phyloP scores from a whole-genome alignment of 495 filamentous ascomycete species.

The Penicillium daleae region DNA sequence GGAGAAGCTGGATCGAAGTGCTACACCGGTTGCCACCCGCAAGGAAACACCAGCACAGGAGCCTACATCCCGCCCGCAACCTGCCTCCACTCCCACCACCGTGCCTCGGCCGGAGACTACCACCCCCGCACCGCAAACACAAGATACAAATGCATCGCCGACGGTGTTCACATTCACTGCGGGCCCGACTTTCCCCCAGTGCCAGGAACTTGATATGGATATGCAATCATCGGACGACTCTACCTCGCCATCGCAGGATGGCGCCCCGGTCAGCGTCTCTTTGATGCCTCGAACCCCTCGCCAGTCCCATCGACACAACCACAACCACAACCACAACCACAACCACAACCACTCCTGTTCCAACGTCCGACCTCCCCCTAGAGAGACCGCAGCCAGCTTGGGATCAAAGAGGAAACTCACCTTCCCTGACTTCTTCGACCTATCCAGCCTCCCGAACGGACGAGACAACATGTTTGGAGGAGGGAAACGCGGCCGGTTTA shows the following conservation, averaged over 20 bases:
- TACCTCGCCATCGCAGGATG: slow-evolving; percentile 35
- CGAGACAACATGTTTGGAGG: slow-evolving; percentile 70
- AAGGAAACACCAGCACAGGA: slow-evolving; percentile 50
- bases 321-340: slow-evolving; percentile 46
- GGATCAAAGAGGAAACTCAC: slow-evolving; percentile 81
- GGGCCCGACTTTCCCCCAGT: slow-evolving; percentile 64
- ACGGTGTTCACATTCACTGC: slow-evolving; percentile 68
- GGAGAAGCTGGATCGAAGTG: slow-evolving; percentile 57
- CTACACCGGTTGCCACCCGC: slow-evolving; percentile 64
- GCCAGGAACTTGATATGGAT: slow-evolving; percentile 66
- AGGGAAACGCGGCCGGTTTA: slow-evolving; percentile 73
- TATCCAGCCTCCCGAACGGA: slow-evolving; percentile 66
- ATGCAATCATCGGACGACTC: slow-evolving; percentile 54
- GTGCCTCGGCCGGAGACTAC: slow-evolving; percentile 32
- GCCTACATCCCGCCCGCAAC: slow-evolving; percentile 30
- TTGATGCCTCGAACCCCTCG: slow-evolving; percentile 56
- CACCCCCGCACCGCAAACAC: slow-evolving; percentile 23
- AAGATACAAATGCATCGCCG: slow-evolving; percentile 38
- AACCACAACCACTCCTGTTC: slow-evolving; percentile 50
- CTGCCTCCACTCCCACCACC: slow-evolving; percentile 43
- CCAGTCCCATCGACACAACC: slow-evolving; percentile 53
- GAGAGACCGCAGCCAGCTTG: slow-evolving; percentile 50
- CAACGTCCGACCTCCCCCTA: slow-evolving; percentile 47
- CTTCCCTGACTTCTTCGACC: slow-evolving; percentile 80
- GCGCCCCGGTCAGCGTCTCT: slow-evolving; percentile 54